Base-by-base conservation (phyloP, 441 rosid species). In the Mallotus japonicus region DNA sequence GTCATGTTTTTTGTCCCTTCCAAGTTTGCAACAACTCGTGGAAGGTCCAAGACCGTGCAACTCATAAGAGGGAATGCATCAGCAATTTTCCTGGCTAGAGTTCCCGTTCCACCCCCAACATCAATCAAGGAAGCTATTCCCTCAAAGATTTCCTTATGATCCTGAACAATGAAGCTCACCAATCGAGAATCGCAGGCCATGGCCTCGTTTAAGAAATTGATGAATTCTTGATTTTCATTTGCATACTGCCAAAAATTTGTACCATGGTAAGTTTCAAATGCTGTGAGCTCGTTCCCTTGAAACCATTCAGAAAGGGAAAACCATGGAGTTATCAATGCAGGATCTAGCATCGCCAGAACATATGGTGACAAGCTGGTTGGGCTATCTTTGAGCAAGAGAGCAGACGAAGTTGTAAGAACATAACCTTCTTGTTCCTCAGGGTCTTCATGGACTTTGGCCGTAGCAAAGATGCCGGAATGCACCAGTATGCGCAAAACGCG, bases 91-190 rank as follows among this genome's bases (percentile, higher is more conserved):
- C 69, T 67, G 24, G 82, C 76, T 24, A 84, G 44, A 13, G 75
- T 73, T 62, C 87, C 85, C 0, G 75, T 77, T n/a, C 87, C 89
- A 14, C 83, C 87, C 2, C 84, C 89, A 4, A 82, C 84, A 32
- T 78, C 87, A 14, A 75, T 80, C 65, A 83, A 7, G 4, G 80
- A 70, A 1, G 42, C 65, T 70, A 80, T 46, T 8, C 85, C 80
- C 17, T 82, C 67, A 44, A 84, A 84, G 5, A 78, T 74, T 8
- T 67, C 75, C 77, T 46, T 71, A 20, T 75, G 71, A 19, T 82
- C 65, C 22, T 46, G 16, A 13, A 81, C 34, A 60, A 81, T 28
- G 66, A 66, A 28, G 19, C 42, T 74, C 55, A 60, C 71, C 6
- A 80, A 60, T 17, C 65, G 67, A 11, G 81, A 34, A 58, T 86